A percentile compares a stretch with the other conserved stretches of the same genome.
Evolutionary conservation across 192 early-diverging fungal species (phyloP).

Genomic region (Entrophospora sp.): DNA sequence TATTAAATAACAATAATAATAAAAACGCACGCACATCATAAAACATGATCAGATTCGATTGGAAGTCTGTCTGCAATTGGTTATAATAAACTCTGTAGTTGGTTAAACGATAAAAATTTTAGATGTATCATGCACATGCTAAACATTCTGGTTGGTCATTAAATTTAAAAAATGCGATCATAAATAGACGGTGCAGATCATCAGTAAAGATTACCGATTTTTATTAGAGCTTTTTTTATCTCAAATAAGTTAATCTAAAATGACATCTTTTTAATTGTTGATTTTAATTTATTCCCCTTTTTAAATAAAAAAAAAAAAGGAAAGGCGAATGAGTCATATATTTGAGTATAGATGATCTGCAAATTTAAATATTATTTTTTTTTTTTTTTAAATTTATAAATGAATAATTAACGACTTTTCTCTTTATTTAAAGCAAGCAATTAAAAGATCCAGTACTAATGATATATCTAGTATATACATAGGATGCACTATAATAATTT

Average conservation of each 20-base stretch:
- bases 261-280: too few relatives aligned
- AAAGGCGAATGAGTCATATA: conserved; percentile 89
- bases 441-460: conserved; percentile 73
- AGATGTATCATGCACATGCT: conserved; percentile 97
- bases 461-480: conserved; percentile 95
- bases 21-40: too few relatives aligned
- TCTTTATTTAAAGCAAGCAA: conserved; percentile 85
- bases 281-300: too few relatives aligned
- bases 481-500: conserved; percentile 65
- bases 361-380: conserved; percentile 92
- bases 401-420: conserved; percentile 71
- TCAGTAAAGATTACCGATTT: conserved; percentile 91
- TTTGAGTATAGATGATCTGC: conserved; percentile 89
- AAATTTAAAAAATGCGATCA: conserved; percentile 69
- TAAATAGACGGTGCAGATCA: conserved; percentile 98
- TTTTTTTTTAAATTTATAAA: conserved; percentile 9
- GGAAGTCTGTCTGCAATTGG: too few relatives aligned
- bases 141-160: conserved; percentile 96
- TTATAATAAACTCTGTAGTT: too few relatives aligned
- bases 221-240: conserved; percentile 89
- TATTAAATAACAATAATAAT: too few relatives aligned
- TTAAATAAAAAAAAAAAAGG: too few relatives aligned
- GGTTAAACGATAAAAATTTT: too few relatives aligned
- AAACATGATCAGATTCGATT: too few relatives aligned
- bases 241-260: too few relatives aligned